Conservation (phyloP, 495 filamentous ascomycete genomes). For the Poronia punctata region DNA sequence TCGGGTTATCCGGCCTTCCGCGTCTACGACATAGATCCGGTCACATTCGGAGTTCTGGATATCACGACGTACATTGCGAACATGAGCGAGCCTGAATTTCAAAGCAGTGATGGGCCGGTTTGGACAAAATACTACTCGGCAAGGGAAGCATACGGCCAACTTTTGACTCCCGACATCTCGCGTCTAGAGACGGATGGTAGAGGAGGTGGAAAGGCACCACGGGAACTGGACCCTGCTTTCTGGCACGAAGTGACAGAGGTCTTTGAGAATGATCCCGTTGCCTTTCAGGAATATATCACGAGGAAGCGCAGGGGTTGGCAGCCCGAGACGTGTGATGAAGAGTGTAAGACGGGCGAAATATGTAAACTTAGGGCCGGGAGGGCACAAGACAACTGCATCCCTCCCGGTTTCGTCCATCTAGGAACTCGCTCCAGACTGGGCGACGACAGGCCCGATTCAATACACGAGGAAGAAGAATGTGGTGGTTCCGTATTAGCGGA, state of each 20-base stretch:
- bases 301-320: slow-evolving; percentile 23
- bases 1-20: slow-evolving; percentile 48
- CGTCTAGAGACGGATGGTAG: neutral
- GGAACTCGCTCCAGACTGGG: neutral
- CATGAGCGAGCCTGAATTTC: slow-evolving; percentile 37
- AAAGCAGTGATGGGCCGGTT: slow-evolving; percentile 26
- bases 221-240: slow-evolving; percentile 48
- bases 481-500: slow-evolving; percentile 16
- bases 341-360: slow-evolving; percentile 20
- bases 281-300: slow-evolving; percentile 20
- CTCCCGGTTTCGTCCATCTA: slow-evolving; percentile 7
- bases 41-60: slow-evolving; percentile 47
- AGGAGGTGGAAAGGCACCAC: slow-evolving; percentile 8
- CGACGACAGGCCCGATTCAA: neutral
- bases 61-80: slow-evolving; percentile 47
- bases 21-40: slow-evolving; percentile 50
- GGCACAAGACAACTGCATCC: slow-evolving; percentile 26
- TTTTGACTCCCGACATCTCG: slow-evolving; percentile 32
- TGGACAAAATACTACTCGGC: slow-evolving; percentile 51
- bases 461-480: slow-evolving; percentile 13
- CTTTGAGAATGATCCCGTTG: slow-evolving; percentile 10
- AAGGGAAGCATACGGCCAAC: slow-evolving; percentile 43
- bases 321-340: slow-evolving; percentile 12
- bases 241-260: slow-evolving; percentile 51
- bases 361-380: slow-evolving; percentile 27